These are phyloP conservation scores for Periconia macrospinosa DNA, from an alignment of 2,329 filamentous ascomycete species.

Conservation along the genomic window DNA sequence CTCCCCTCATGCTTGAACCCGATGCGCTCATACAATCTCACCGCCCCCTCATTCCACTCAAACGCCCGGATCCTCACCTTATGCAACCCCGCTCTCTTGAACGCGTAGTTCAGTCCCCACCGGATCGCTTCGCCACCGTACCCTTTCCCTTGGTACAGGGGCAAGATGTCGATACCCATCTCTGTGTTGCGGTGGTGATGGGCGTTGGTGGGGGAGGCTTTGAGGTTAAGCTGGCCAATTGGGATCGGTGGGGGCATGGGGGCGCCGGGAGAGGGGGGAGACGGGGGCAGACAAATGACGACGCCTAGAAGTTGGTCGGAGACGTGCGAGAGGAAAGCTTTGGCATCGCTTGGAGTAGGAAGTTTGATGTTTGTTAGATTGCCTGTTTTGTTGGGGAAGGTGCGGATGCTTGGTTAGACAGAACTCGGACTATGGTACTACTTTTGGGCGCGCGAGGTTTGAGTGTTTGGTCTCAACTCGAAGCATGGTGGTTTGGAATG, in stretches of 20 bases:
- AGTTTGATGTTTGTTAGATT: conserved; percentile 24
- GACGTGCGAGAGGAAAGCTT: conserved; percentile 18
- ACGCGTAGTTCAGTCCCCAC: conserved; percentile 54
- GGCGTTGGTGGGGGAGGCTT: not conserved
- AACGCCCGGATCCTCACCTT: conserved; percentile 46
- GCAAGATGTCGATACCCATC: conserved; percentile 45
- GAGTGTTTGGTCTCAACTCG: not conserved
- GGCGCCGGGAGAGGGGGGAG: not conserved
- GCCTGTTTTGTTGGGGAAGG: conserved; percentile 20
- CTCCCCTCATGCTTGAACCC: conserved; percentile 52
- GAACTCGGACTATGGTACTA: not conserved
- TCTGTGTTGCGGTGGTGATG: conserved; percentile 48
- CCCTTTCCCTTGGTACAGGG: conserved; percentile 41
- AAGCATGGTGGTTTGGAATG: not conserved
- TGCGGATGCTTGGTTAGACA: conserved; percentile 1
- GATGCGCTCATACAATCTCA: conserved; percentile 48
- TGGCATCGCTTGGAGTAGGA: conserved; percentile 13
- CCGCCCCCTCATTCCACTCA: conserved; percentile 48
- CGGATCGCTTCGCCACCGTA: conserved; percentile 53
- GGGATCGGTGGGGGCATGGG: conserved; percentile 5
- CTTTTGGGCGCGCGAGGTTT: not conserved
- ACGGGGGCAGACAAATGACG: conserved; percentile 20
- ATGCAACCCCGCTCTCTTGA: conserved; percentile 50
- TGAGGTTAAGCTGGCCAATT: conserved; percentile 21
- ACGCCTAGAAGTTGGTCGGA: conserved; percentile 24